Evolutionary conservation across 305 asterid species (phyloP).

Genomic region (Solanum aculeatissimum): DNA sequence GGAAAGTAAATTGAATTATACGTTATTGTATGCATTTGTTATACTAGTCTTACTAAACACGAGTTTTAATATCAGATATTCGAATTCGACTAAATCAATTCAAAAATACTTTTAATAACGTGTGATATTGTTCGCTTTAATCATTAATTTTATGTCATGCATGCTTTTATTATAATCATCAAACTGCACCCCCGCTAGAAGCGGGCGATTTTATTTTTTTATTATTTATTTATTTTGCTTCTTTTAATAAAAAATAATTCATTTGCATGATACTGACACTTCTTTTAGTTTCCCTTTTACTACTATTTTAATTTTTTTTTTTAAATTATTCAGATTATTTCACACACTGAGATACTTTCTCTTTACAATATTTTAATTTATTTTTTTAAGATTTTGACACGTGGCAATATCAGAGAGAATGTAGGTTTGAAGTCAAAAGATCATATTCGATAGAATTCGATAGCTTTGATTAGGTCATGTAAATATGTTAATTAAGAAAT

Average conservation of each 20-base stretch:
- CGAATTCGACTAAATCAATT: background rate
- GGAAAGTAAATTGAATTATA: background rate
- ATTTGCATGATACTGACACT: constrained; percentile 1
- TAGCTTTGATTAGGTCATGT: background rate
- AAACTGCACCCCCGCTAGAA: constrained; percentile 39
- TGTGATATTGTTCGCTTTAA: background rate
- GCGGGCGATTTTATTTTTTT: constrained; percentile 9
- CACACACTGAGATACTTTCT: background rate
- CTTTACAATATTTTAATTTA: background rate
- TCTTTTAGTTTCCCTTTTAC: background rate
- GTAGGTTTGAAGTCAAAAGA: background rate
- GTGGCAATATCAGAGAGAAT: background rate
- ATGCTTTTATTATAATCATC: constrained; percentile 6
- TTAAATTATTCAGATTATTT: background rate
- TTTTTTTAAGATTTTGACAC: background rate
- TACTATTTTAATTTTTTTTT: background rate
- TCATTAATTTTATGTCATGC: background rate
- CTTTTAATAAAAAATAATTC: background rate
- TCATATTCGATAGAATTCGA: background rate
- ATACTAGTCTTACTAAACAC: background rate
- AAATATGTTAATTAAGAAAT: background rate
- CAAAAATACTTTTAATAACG: background rate
- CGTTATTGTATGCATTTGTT: background rate
- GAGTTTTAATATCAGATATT: background rate
- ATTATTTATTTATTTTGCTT: background rate